Evolutionary conservation across 495 filamentous ascomycete genomes (phyloP), one percentile per base, ranked within the genome.

Genomic region (Cairneyella variabilis): DNA sequence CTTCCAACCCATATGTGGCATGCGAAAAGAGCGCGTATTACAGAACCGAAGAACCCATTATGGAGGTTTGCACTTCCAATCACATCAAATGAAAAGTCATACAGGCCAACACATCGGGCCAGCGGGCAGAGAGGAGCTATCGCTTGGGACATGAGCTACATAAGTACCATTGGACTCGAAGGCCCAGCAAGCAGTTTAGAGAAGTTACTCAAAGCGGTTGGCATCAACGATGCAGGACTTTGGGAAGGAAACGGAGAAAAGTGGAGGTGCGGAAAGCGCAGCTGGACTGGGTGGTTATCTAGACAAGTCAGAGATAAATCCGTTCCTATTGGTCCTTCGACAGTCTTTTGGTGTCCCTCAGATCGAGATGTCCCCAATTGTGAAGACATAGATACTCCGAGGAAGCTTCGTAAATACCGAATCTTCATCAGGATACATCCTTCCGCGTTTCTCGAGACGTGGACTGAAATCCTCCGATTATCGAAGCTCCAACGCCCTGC

Each of bases 71-170:
- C 89, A 0, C 67, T 98, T 23, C 89, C 91, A 0, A 64, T 95
- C 40, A 87, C 84, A 28, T 89, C 91, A 0, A 92, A 86, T 1
- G 83, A 90, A 62, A 98, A 98, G 70, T 84, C 83, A 48, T 96
- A 96, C 67, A 75, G 93, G 17, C 82, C 86, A 32, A 93, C 89
- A 1, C 91, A 97, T 70, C 78, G 95, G 32, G 88, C 91, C n/a
- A 78, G 76, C 30, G 72, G 76, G 36, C 71, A 72, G 45, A 74
- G 77, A 11, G 82, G 81, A 16, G 74, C 84, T 16, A 77, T 92
- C 9, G 85, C 80, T 3, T 98, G 95, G 92, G 93, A 98, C 71
- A 90, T 83, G 80, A 97, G 91, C 63, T 98, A 96, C 65, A 89
- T 93, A 71, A 83, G 89, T 64, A 97, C 89, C 2, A 84, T 96